Conservation (phyloP, 805 yeast species). For the Komagataella ulmi region DNA sequence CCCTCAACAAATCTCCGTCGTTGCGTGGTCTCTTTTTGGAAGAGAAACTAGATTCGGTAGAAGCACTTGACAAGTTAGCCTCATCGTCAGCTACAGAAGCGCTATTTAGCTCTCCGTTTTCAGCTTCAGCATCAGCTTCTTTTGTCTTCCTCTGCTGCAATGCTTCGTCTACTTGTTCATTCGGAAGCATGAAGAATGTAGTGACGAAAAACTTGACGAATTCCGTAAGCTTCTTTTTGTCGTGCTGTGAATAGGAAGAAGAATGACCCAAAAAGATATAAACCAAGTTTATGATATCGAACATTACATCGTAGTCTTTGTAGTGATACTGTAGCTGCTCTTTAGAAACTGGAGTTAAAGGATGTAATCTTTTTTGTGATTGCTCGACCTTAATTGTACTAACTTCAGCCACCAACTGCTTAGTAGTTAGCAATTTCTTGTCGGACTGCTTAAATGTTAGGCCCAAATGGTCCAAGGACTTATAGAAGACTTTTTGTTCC, state of each 20-base stretch:
- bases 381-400: conserved; percentile 89
- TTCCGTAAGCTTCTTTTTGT: conserved; percentile 62
- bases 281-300: conserved; percentile 60
- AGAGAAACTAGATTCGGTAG: conserved; percentile 13
- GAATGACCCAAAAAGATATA: conserved; percentile 53
- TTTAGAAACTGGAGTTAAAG: conserved; percentile 79
- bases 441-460: conserved; percentile 95
- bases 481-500: conserved; percentile 88
- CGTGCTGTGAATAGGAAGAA: conserved; percentile 66
- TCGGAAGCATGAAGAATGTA: conserved; percentile 53
- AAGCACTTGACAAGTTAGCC: background rate
- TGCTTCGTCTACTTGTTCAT: conserved; percentile 20
- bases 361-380: conserved; percentile 72
- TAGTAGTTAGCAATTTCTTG: conserved; percentile 79
- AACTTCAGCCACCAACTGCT: conserved; percentile 82
- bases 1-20: conserved; percentile 42
- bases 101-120: conserved; percentile 9
- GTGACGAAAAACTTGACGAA: conserved; percentile 61
- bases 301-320: conserved; percentile 51
- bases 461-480: conserved; percentile 90
- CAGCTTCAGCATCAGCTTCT: conserved; percentile 10
- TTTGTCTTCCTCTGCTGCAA: conserved; percentile 5
- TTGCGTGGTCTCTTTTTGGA: conserved; percentile 34
- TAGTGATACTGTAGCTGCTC: conserved; percentile 47
- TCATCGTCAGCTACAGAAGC: conserved; percentile 6